These are phyloP conservation scores for Fusarium pseudoanthophilum DNA, from an alignment of 2,329 filamentous ascomycete species.

Conservation along the genomic window DNA sequence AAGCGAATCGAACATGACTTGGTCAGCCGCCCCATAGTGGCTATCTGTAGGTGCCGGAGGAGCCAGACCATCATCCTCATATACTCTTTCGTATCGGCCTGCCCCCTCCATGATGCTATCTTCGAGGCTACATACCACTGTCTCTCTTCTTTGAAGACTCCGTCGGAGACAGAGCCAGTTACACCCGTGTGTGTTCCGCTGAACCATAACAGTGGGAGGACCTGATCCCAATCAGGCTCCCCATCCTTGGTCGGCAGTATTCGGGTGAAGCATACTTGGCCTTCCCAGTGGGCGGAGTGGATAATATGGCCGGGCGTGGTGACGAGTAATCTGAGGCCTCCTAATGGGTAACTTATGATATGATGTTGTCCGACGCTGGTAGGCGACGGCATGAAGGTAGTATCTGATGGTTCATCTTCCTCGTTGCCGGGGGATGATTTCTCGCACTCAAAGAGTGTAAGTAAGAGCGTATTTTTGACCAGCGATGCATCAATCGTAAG, in stretches of 20 bases:
- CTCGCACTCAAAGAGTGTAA: neutral
- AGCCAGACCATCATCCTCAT: neutral
- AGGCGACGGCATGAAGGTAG: neutral
- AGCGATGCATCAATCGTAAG: neutral
- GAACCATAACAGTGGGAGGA: neutral
- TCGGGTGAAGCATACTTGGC: neutral
- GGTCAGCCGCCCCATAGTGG: neutral
- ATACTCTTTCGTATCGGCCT: neutral
- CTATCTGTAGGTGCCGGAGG: neutral
- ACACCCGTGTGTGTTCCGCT: neutral
- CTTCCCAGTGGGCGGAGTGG: neutral
- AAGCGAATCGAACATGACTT: neutral
- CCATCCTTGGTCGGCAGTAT: neutral
- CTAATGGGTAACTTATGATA: neutral
- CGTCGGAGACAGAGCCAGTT: neutral
- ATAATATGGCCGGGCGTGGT: neutral
- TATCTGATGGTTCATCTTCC: too few relatives aligned
- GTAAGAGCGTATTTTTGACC: neutral
- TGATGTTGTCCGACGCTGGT: neutral
- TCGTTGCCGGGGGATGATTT: too few relatives aligned
- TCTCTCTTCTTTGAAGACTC: neutral
- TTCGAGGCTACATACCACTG: neutral
- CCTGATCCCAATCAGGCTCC: neutral
- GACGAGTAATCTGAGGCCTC: neutral
- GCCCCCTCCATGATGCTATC: neutral